A percentile compares a stretch with the other conserved stretches of the same genome.
Conservation (phyloP, 2,329 filamentous ascomycete species). For the Monilinia fructigena region DNA sequence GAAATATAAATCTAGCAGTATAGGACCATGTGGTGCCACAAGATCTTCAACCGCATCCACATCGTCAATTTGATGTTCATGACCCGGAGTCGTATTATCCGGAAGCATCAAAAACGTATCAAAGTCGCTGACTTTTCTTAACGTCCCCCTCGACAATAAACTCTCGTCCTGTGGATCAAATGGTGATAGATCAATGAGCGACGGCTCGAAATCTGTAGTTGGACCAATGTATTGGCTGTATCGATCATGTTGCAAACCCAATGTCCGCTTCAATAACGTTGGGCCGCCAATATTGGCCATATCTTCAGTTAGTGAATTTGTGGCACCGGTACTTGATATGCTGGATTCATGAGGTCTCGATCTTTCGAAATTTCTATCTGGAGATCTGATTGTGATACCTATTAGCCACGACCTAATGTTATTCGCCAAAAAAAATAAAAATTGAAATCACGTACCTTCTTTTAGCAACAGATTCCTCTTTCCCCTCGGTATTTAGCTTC, state of each 20-base stretch:
- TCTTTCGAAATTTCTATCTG: slow-evolving; percentile 55
- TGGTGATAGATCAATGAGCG: slow-evolving; percentile 75
- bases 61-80: slow-evolving; percentile 68
- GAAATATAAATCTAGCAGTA: slow-evolving; percentile 79
- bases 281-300: slow-evolving; percentile 69
- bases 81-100: slow-evolving; percentile 68
- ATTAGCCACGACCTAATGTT: slow-evolving; percentile 27
- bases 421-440: neutral
- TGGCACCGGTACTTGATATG: slow-evolving; percentile 60
- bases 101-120: slow-evolving; percentile 81
- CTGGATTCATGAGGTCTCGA: slow-evolving; percentile 56
- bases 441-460: slow-evolving; percentile 58
- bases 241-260: slow-evolving; percentile 74
- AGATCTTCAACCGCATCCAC: slow-evolving; percentile 71
- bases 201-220: slow-evolving; percentile 79
- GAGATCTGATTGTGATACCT: slow-evolving; percentile 48
- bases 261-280: slow-evolving; percentile 63
- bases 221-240: slow-evolving; percentile 82
- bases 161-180: slow-evolving; percentile 83
- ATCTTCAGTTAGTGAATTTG: slow-evolving; percentile 64
- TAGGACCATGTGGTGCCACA: slow-evolving; percentile 73
- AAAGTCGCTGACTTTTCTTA: slow-evolving; percentile 72
- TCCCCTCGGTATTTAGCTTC: slow-evolving; percentile 61
- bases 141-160: slow-evolving; percentile 63
- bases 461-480: slow-evolving; percentile 61